Evolutionary conservation across 2,329 filamentous ascomycete genomes (phyloP), one percentile per base, ranked within the genome.

Genomic region (Beauveria medogensis): DNA sequence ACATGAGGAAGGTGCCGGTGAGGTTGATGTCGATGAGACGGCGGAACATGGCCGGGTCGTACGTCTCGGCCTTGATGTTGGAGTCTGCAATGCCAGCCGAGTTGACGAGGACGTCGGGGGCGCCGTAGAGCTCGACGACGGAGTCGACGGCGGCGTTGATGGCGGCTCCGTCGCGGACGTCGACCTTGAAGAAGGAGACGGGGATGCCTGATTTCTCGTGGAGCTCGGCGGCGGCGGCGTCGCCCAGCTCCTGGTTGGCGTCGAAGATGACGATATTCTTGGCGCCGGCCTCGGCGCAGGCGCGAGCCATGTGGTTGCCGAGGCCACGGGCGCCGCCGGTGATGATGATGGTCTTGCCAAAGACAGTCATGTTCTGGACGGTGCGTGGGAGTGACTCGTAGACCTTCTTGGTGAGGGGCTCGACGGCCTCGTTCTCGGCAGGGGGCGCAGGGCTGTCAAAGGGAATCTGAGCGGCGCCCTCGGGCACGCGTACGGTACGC

Each of bases 1-100:
- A 81, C 79, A 90, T 86, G 65, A 92, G 78, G 81, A 92, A 92
- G 5, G 87, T 87, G 58, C 90, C 90, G 9, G 84, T 91, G 43
- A 92, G 77, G 80, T 92, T 93, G 79, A 92, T 91, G 72, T 92
- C 89, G 68, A 92, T 86, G 40, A 92, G 82, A 60, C 85, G 85
- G 54, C 88, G 86, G 82, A 91, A 92, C 81, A 88, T 90, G 72
- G 86, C 83, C 30, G 83, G 80, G 70, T 90, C 84, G 76, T 92
- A 92, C 22, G 80, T 85, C 80, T 92, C 89, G 55, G 88, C 89
- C 73, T 89, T 88, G 78, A 92, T 89, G 80, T 92, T 92, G 72
- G 88, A 91, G 73, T 92, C 89, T 65, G 89, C 89, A 65, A 92
- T 91, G 71, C 89, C 89, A 51, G 89, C 89, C 54, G 87, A 86